Evolutionary conservation across 441 rosid genomes (phyloP), one percentile per base, ranked within the genome.

Genomic region (Melastoma candidum): DNA sequence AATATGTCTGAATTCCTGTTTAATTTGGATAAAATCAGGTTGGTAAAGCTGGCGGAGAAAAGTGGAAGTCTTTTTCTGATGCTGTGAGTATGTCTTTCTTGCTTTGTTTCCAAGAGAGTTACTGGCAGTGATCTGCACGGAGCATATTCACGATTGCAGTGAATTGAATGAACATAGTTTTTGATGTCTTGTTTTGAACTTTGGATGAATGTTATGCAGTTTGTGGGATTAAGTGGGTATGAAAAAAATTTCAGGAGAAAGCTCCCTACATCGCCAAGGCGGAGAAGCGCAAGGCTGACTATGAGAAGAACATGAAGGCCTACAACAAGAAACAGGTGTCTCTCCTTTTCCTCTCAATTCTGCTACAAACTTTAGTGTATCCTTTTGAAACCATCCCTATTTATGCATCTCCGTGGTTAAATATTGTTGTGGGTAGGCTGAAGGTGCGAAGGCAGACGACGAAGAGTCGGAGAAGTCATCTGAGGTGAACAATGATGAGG

Each of bases 11-110:
- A 12, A 12, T 1, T 49, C 25, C 39, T 52, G 22, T 1, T 39
- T 12, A 12, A 14, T 50, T 43, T 49, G n/a, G 44, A 47, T 59
- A 27, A 17, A 17, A 50, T 48, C 12, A 93, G 99, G 99, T 93
- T 57, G 97, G 97, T 14, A 93, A 93, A 66, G 99, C 99, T 72
- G 96, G 95, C 60, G 97, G 99, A 14, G 96, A 84, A 43, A 93
- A 77, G 65, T 93, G 99, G 99, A 93, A 93, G 67, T 86, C 96
- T 0, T 1, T 93, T 74, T 69, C 96, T 1, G 93, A 80, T 0
- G 65, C 83, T 56, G 99, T 93, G 59, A 61, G 95, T 57, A 2
- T 7, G 48, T 7, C 3, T 8, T 12, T 27, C 0, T 1, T 1
- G 44, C 44, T 39, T 36, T 44, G 3, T 36, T 2, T 12, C 0